Percentiles rank a stretch among this genome's conserved stretches.
Conservation (phyloP, 345 rosid genomes). For the Gossypium bickii region DNA sequence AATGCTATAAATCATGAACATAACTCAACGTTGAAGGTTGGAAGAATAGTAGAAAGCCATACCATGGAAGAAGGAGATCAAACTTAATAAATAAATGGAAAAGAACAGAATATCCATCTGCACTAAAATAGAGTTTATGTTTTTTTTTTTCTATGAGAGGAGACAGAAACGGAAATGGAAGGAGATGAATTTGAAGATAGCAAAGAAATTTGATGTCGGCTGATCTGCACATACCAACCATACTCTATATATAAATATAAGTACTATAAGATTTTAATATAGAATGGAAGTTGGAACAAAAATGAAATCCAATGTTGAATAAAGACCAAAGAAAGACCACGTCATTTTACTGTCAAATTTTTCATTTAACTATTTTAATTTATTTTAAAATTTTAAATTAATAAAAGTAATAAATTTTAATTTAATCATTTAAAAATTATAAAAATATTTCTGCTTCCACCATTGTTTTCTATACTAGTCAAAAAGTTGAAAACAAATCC, state of each 20-base stretch:
- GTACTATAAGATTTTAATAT: not conserved
- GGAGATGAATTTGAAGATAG: not conserved
- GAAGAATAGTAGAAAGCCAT: not conserved
- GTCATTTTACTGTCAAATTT: not conserved
- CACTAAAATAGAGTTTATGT: not conserved
- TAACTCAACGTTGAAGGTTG: not conserved
- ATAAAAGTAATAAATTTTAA: no score
- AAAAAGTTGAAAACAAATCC: not conserved
- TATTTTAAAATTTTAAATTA: no score
- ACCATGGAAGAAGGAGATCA: conserved; percentile 37
- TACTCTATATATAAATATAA: not conserved
- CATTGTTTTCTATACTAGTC: not conserved
- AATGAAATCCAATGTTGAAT: not conserved
- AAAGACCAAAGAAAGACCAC: not conserved
- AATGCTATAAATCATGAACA: not conserved
- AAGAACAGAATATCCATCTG: conserved; percentile 25
- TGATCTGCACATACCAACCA: not conserved
- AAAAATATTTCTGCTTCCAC: no score
- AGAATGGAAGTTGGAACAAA: conserved; percentile 1
- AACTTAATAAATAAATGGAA: conserved; percentile 16
- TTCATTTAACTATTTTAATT: no score
- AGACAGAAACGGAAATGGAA: not conserved
- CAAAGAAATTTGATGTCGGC: not conserved
- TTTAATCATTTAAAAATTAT: no score
- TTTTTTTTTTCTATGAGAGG: not conserved